A percentile compares a stretch with the other conserved stretches of the same genome.
These are phyloP conservation scores for Nidularia sp. DNA, from an alignment of 768 basidiomycete species.

Conservation along the genomic window DNA sequence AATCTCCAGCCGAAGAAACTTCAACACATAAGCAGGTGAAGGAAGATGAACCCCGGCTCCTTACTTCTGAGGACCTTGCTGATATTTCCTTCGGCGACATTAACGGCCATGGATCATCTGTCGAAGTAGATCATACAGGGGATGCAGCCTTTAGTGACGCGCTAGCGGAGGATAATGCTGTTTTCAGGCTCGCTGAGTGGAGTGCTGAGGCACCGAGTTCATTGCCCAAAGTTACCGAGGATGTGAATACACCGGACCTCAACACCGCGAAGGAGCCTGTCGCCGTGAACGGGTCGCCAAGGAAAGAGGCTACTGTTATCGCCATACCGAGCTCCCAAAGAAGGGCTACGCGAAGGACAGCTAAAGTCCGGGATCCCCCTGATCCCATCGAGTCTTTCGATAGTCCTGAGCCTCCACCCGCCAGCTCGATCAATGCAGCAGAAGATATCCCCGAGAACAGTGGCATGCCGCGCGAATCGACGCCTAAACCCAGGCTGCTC, in stretches of 20 bases:
- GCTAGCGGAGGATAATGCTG: slow-evolving; percentile 24
- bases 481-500: slow-evolving; percentile 20
- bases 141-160: slow-evolving; percentile 29
- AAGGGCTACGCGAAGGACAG: too few species aligned
- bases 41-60: too few species aligned
- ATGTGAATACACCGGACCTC: too few species aligned
- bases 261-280: too few species aligned
- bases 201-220: too few species aligned
- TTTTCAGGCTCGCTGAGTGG: slow-evolving; percentile 9
- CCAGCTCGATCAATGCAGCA: slow-evolving; percentile 9
- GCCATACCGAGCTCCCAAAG: too few species aligned
- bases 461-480: slow-evolving; percentile 1
- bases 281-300: too few species aligned
- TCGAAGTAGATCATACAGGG: slow-evolving; percentile 24
- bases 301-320: too few species aligned
- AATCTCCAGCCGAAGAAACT: too few species aligned
- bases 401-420: slow-evolving; percentile 17
- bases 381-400: slow-evolving; percentile 46
- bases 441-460: background rate
- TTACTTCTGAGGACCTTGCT: too few species aligned
- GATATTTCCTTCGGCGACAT: slow-evolving; percentile 24
- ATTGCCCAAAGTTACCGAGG: too few species aligned
- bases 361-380: background rate
- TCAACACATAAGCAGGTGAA: too few species aligned
- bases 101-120: slow-evolving; percentile 22